Evolutionary conservation across 257 asterid genomes (phyloP).

Genomic region (Solanum lignicaule): DNA sequence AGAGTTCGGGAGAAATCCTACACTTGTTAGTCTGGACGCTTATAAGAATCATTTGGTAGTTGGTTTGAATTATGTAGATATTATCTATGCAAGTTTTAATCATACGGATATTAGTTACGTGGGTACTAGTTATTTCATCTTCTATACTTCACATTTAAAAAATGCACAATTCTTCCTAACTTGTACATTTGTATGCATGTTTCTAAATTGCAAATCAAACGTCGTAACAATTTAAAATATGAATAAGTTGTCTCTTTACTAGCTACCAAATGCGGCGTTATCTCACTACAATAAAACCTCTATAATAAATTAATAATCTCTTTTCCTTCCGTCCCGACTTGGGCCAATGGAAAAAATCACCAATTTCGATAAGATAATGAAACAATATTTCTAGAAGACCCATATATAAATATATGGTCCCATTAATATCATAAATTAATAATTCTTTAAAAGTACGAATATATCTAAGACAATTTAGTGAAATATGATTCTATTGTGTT

Average conservation of each 20-base stretch:
- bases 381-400: no score
- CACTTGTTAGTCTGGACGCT: not conserved
- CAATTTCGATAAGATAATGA: no score
- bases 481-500: no score
- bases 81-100: not conserved
- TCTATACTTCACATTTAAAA: not conserved
- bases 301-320: no score
- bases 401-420: no score
- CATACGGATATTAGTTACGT: not conserved
- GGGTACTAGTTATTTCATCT: not conserved
- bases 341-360: no score
- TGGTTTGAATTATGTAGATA: not conserved
- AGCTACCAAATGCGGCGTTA: not conserved
- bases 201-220: not conserved
- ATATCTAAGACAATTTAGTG: no score
- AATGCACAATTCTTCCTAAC: not conserved
- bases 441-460: no score
- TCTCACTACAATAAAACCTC: no score
- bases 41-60: not conserved
- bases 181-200: not conserved
- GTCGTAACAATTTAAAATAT: not conserved
- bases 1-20: fast-evolving
- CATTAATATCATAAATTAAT: no score
- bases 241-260: not conserved
- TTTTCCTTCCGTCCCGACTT: no score